A percentile compares a stretch with the other conserved stretches of the same genome.
phyloP scores from a whole-genome alignment of 352 stramenopile genomes.

The Plasmopara halstedii region DNA sequence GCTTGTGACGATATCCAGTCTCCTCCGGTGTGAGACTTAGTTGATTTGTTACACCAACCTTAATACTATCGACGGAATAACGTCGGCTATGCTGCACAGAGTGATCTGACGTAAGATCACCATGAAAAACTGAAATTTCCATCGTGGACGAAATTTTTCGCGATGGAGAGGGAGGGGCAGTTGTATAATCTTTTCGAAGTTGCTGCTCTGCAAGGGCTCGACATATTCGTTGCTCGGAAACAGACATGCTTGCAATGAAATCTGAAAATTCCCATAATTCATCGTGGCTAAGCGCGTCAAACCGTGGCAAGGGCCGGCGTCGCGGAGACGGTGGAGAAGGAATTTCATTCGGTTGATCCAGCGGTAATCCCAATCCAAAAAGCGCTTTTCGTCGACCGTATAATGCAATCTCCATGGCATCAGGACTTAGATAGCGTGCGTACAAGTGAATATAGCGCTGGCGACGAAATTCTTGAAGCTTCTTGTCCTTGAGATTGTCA shows the following conservation, averaged over 20 bases:
- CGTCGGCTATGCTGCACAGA: slow-evolving; percentile 10
- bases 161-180: slow-evolving; percentile 15
- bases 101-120: slow-evolving; percentile 3
- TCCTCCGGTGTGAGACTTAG: slow-evolving; percentile 3
- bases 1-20: slow-evolving; percentile 23
- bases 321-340: slow-evolving; percentile 10
- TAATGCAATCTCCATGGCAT: slow-evolving; percentile 35
- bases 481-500: slow-evolving; percentile 11
- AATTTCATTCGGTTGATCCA: background rate
- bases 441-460: slow-evolving; percentile 57
- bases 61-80: slow-evolving; percentile 14
- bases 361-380: slow-evolving; percentile 5
- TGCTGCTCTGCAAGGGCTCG: slow-evolving; percentile 31
- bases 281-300: slow-evolving; percentile 32
- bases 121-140: slow-evolving; percentile 13
- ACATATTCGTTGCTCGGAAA: slow-evolving; percentile 44
- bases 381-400: slow-evolving; percentile 26
- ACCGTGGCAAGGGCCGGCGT: slow-evolving; percentile 5
- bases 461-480: slow-evolving; percentile 18
- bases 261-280: slow-evolving; percentile 68
- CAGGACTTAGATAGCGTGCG: slow-evolving; percentile 33
- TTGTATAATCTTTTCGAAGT: slow-evolving; percentile 31
- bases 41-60: background rate
- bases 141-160: slow-evolving; percentile 17
- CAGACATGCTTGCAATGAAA: slow-evolving; percentile 34